Evolutionary conservation across 2,329 filamentous ascomycete species (phyloP).

Genomic region (Rhynchosporium graminicola): DNA sequence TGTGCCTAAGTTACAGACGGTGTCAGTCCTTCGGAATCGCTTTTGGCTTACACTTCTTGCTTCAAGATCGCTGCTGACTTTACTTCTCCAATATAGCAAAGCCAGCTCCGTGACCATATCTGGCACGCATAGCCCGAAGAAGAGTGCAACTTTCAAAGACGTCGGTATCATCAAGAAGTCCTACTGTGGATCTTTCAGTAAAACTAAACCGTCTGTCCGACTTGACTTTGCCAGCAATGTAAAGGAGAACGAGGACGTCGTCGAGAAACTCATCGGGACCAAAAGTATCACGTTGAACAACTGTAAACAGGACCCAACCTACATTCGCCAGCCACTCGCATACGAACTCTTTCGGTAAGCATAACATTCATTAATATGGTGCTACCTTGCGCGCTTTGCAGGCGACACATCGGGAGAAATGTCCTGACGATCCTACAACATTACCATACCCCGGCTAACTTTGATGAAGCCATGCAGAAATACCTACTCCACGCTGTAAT

Average conservation of each 20-base stretch:
- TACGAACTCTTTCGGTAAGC: conserved; percentile 8
- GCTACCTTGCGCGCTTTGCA: too few relatives aligned
- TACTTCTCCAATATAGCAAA: background rate
- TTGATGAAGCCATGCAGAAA: background rate
- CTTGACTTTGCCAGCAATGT: conserved; percentile 11
- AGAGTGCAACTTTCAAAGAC: background rate
- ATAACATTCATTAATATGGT: too few relatives aligned
- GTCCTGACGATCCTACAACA: too few relatives aligned
- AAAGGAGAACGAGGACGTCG: conserved; percentile 3
- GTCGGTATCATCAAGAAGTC: conserved; percentile 17
- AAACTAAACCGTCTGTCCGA: conserved; percentile 12
- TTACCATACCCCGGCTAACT: too few relatives aligned
- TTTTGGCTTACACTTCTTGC: too few relatives aligned
- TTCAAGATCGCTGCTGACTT: too few relatives aligned
- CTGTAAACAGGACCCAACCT: conserved; percentile 6
- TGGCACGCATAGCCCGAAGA: conserved; percentile 3
- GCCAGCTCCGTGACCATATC: conserved; percentile 13
- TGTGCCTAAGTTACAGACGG: too few relatives aligned
- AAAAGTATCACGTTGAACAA: conserved; percentile 15
- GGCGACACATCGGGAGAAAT: too few relatives aligned
- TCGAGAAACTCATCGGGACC: conserved; percentile 11
- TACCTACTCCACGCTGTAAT: conserved; percentile 8
- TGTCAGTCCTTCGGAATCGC: too few relatives aligned
- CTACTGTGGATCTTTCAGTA: conserved; percentile 16
- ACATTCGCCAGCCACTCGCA: conserved; percentile 4